A percentile compares a stretch with the other conserved stretches of the same genome.
phyloP scores from a whole-genome alignment of 78 protist species.

The Cavenderia fasciculata region DNA sequence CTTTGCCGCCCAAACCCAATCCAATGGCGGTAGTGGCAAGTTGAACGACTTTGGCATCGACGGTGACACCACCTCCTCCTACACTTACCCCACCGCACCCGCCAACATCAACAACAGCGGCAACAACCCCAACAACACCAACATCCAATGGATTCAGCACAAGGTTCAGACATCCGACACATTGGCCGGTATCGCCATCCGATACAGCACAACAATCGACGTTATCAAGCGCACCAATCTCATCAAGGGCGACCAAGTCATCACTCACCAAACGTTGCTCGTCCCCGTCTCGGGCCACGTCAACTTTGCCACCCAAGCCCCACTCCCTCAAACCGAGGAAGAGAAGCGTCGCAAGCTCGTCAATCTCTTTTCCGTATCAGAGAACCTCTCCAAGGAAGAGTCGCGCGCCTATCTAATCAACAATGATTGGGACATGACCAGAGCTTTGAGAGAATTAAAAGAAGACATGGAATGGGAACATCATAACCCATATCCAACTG shows the following conservation, averaged over 20 bases:
- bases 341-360: slow-evolving; percentile 56
- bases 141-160: slow-evolving; percentile 72
- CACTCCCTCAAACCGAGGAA: slow-evolving; percentile 30
- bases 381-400: slow-evolving; percentile 69
- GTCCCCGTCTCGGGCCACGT: slow-evolving; percentile 37
- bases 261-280: slow-evolving; percentile 64
- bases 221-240: slow-evolving; percentile 45
- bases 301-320: slow-evolving; percentile 24
- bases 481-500: slow-evolving; percentile 6
- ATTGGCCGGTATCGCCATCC: slow-evolving; percentile 67
- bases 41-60: too few species aligned
- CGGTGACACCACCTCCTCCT: slow-evolving; percentile 12
- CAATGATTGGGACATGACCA: slow-evolving; percentile 66
- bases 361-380: slow-evolving; percentile 64
- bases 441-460: slow-evolving; percentile 40
- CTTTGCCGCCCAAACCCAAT: too few species aligned
- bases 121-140: background rate
- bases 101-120: background rate
- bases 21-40: too few species aligned
- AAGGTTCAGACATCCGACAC: slow-evolving; percentile 43
- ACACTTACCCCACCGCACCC: background rate
- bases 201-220: slow-evolving; percentile 62
- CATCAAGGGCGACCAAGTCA: slow-evolving; percentile 40
- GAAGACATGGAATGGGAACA: slow-evolving; percentile 71
- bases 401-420: slow-evolving; percentile 51